Evolutionary conservation across 164 flowering plant species (phyloP).

Genomic region (Hamamelis virginiana): DNA sequence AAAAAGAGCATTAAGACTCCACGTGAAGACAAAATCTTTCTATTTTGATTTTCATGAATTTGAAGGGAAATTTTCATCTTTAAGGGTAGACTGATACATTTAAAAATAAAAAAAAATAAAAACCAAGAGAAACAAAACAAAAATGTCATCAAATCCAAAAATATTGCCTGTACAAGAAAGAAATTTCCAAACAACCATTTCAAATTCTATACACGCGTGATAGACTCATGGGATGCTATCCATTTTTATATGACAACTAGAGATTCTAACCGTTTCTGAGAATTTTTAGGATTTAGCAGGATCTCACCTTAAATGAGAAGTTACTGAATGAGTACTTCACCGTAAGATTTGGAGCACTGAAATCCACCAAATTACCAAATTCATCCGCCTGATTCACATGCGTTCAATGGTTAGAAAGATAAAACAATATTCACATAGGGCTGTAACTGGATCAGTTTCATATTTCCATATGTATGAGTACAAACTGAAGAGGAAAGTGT

Average conservation of each 20-base stretch:
- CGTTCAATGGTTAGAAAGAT: background rate
- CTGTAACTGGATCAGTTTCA: background rate
- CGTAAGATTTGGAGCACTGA: slow-evolving; percentile 49
- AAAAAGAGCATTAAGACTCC: background rate
- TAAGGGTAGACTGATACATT: background rate
- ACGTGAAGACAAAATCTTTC: background rate
- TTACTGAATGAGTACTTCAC: slow-evolving; percentile 90
- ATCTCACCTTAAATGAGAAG: slow-evolving; percentile 92
- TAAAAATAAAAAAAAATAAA: too few relatives aligned
- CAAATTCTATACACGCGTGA: too few relatives aligned
- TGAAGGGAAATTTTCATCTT: background rate
- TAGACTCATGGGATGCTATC: background rate
- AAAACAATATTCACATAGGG: background rate
- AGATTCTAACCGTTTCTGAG: background rate
- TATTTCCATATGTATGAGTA: background rate
- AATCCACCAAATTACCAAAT: slow-evolving; percentile 79
- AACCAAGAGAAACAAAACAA: too few relatives aligned
- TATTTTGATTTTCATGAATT: too few relatives aligned
- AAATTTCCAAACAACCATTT: too few relatives aligned
- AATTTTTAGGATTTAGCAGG: background rate
- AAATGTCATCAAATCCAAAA: too few relatives aligned
- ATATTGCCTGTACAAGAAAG: too few relatives aligned
- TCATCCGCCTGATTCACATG: slow-evolving; percentile 71
- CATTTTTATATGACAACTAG: background rate
- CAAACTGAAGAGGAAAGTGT: background rate